Base-by-base conservation (phyloP, 192 early-diverging fungal species). In the Coemansia sp. region DNA sequence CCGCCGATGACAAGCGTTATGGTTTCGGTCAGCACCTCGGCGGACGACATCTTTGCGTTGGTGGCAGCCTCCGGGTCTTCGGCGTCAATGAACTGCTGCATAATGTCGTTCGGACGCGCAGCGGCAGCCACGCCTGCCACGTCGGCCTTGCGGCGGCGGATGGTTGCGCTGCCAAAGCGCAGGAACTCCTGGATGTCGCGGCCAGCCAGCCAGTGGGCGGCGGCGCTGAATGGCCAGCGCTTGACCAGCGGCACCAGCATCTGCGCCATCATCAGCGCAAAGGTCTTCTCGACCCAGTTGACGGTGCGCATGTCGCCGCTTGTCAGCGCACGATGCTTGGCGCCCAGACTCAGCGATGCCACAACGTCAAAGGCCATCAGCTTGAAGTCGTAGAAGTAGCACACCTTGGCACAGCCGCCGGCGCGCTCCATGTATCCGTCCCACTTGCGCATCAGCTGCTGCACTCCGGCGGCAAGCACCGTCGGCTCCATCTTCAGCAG, bases 1-100 rank as follows among this genome's bases (percentile, higher is more conserved):
- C 81, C 81, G 47, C 68, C 69, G 15, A 75, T 41, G 61, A 83
- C 15, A 16, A 83, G 39, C 60, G 68, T 69, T 39, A 83, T 71
- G 13, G 68, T 71, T 37, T 83, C 81, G 10, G 71, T 65, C 15
- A 70, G 42, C 9, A 83, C 68, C 41, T 83, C 65, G 47, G n/a
- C 21, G 13, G 69, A 26, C 9, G 69, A 64, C 81, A 83, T 77
- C 38, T 63, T 74, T 58, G 58, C 37, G 3, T 56, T 64, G 19
- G 52, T 26, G 26, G 26, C 26, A 26, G 68, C 61, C 53, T 72
- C 69, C 4, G 75, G 72, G 39, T 75, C 76, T 32, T 72, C 67
- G 32, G 71, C 67, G 39, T 83, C 76, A 9, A 83, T 71, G 21
- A 83, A 74, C 19, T 59, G 44, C 43, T 83, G 76, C 48, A 81